Evolutionary conservation across 202 grass and related monocot species (phyloP).

Genomic region (Panicum hallii): DNA sequence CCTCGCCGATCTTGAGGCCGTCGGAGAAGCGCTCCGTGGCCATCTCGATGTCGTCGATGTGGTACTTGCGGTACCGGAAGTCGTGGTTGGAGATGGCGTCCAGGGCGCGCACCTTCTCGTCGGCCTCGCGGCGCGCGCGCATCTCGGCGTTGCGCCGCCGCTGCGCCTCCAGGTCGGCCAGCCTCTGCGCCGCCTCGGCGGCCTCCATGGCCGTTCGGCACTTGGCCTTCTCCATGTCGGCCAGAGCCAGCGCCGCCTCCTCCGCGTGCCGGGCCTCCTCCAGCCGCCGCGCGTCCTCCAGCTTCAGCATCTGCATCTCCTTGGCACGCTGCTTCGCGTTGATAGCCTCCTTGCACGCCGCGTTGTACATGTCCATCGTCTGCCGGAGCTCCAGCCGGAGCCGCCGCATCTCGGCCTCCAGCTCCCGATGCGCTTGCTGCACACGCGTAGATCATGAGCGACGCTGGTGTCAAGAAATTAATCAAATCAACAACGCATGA

Average conservation of each 20-base stretch:
- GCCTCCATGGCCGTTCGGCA: constrained; percentile 78
- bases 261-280: constrained; percentile 73
- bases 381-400: constrained; percentile 86
- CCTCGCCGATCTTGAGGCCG: constrained; percentile 86
- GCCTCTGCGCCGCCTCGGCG: constrained; percentile 77
- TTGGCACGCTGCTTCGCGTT: constrained; percentile 76
- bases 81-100: constrained; percentile 68
- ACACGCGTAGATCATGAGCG: no score
- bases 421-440: constrained; percentile 54
- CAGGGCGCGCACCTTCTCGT: constrained; percentile 80
- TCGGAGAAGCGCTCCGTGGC: constrained; percentile 84
- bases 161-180: constrained; percentile 80
- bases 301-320: constrained; percentile 72
- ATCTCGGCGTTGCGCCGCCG: constrained; percentile 78
- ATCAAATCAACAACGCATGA: no score
- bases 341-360: constrained; percentile 91
- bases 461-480: no score
- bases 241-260: constrained; percentile 69
- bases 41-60: constrained; percentile 85
- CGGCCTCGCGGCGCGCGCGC: constrained; percentile 73
- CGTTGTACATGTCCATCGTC: constrained; percentile 98
- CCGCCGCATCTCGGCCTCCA: constrained; percentile 85
- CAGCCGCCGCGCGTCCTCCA: constrained; percentile 73
- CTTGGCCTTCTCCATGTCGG: constrained; percentile 86
- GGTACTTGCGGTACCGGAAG: constrained; percentile 78